phyloP scores from a whole-genome alignment of 2,329 filamentous ascomycete species.

The Pseudogymnoascus sp. region DNA sequence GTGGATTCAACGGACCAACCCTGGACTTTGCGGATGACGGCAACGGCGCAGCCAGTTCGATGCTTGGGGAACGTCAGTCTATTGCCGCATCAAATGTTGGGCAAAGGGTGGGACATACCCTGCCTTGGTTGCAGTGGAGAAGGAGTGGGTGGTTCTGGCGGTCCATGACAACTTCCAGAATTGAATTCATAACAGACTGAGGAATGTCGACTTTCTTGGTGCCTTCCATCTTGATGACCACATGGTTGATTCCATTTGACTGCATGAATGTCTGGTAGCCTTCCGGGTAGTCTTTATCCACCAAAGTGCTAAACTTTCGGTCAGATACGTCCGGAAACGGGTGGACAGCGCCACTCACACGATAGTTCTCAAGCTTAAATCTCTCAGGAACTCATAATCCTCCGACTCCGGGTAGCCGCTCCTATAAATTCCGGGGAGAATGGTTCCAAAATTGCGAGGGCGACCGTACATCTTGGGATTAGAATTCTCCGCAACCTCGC shows the following conservation, averaged over 20 bases:
- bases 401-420: constrained; percentile 69
- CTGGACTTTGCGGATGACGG: constrained; percentile 64
- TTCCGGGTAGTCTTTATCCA: constrained; percentile 50
- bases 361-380: constrained; percentile 67
- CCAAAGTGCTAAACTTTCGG: constrained; percentile 44
- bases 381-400: constrained; percentile 62
- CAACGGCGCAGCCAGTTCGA: constrained; percentile 83
- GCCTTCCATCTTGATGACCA: constrained; percentile 71
- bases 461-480: constrained; percentile 13
- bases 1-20: constrained; percentile 57
- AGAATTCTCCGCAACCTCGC: constrained; percentile 12
- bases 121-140: constrained; percentile 90
- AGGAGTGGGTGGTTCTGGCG: constrained; percentile 69
- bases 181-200: constrained; percentile 57
- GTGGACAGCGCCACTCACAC: constrained; percentile 45
- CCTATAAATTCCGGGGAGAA: constrained; percentile 68
- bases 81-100: background rate
- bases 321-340: constrained; percentile 7
- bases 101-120: constrained; percentile 37
- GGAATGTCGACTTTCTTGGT: constrained; percentile 76
- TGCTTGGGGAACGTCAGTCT: constrained; percentile 43
- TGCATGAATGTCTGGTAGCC: constrained; percentile 55
- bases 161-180: constrained; percentile 65
- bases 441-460: constrained; percentile 68
- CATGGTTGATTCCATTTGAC: constrained; percentile 60